Conservation (phyloP, 2,329 filamentous ascomycete genomes). For the Alternaria gaisen region DNA sequence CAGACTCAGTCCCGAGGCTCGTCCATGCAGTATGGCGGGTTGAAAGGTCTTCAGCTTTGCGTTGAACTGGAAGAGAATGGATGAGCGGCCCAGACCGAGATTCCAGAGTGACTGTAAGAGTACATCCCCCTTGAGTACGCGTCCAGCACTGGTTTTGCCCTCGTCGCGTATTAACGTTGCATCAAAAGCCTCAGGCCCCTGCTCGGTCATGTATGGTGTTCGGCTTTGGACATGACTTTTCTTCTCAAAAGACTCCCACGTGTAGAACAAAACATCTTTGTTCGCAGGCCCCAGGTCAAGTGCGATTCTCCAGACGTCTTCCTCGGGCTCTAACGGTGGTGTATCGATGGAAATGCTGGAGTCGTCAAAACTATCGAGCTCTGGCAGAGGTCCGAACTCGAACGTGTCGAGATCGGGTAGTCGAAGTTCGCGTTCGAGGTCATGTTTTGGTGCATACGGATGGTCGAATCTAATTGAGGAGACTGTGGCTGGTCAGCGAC, state of each 20-base stretch:
- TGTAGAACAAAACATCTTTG: constrained; percentile 59
- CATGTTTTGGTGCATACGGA: constrained; percentile 50
- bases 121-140: constrained; percentile 50
- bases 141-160: constrained; percentile 50
- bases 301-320: constrained; percentile 53
- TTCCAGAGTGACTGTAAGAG: constrained; percentile 66
- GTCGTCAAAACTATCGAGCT: constrained; percentile 45
- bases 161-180: constrained; percentile 60
- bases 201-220: constrained; percentile 72
- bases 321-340: constrained; percentile 37
- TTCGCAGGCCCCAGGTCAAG: constrained; percentile 43
- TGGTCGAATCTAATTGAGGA: constrained; percentile 49
- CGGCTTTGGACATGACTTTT: constrained; percentile 50
- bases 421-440: constrained; percentile 46
- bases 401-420: constrained; percentile 53
- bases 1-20: constrained; percentile 62
- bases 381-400: constrained; percentile 50
- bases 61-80: constrained; percentile 73
- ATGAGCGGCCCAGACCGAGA: constrained; percentile 75
- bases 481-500: constrained; percentile 38
- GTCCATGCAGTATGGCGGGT: constrained; percentile 54
- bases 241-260: constrained; percentile 74
- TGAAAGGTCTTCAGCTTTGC: constrained; percentile 62
- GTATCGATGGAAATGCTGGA: constrained; percentile 40
- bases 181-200: constrained; percentile 72